Evolutionary conservation across 768 basidiomycete species (phyloP).

Genomic region (Pulveroboletus ravenelii): DNA sequence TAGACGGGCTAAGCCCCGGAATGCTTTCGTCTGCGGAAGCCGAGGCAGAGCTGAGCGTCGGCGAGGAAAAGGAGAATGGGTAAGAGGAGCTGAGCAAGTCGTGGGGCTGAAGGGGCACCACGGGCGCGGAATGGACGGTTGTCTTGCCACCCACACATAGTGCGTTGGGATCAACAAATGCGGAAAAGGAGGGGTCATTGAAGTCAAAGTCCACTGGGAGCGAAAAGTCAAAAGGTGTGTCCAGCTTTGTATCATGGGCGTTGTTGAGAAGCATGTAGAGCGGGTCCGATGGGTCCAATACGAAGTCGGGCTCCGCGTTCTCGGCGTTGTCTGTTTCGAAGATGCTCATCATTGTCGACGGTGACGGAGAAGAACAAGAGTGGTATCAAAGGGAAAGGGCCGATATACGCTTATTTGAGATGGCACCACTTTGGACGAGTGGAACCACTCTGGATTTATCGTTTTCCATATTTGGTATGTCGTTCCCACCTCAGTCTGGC

Average conservation of each 20-base stretch:
- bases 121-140: constrained; percentile 9
- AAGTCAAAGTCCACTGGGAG: constrained; percentile 60
- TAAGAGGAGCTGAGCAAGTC: constrained; percentile 30
- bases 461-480: constrained; percentile 13
- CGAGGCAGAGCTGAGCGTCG: constrained; percentile 31
- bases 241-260: constrained; percentile 31
- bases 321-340: constrained; percentile 14
- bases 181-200: constrained; percentile 37
- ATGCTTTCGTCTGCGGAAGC: constrained; percentile 28
- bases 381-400: too few relatives aligned
- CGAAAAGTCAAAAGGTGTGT: constrained; percentile 36
- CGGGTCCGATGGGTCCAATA: constrained; percentile 52
- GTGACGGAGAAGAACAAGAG: background rate
- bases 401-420: background rate
- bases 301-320: constrained; percentile 34
- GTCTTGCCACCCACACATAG: constrained; percentile 41
- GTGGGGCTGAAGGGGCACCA: constrained; percentile 25
- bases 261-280: constrained; percentile 55
- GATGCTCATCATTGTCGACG: constrained; percentile 16
- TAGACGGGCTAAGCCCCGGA: constrained; percentile 22
- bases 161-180: constrained; percentile 62
- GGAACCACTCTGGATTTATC: constrained; percentile 22
- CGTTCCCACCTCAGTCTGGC: constrained; percentile 26
- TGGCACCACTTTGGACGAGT: constrained; percentile 25
- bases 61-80: constrained; percentile 41